Percentiles rank a stretch among this genome's conserved stretches.
These are phyloP conservation scores for Clitopilus hobsonii DNA, from an alignment of 768 basidiomycete species.

Conservation along the genomic window DNA sequence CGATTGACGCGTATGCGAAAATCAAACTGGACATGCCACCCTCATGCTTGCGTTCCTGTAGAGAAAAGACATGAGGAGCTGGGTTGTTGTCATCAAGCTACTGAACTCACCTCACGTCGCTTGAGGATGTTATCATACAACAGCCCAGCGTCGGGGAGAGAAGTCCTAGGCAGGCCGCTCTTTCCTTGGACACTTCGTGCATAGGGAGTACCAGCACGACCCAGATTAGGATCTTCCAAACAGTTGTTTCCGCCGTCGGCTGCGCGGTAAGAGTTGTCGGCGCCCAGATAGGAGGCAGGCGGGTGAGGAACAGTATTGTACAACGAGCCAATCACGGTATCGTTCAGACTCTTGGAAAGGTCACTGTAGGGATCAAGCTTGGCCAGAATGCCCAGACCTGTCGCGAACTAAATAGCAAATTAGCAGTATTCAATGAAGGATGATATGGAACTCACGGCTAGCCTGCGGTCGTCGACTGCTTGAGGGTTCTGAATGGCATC, in stretches of 20 bases:
- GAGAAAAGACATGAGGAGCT: not conserved
- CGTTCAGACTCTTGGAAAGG: constrained; percentile 16
- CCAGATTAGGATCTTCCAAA: constrained; percentile 37
- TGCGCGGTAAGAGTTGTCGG: constrained; percentile 29
- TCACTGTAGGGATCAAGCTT: constrained; percentile 14
- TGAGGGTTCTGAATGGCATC: constrained; percentile 24
- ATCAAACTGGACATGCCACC: constrained; percentile 58
- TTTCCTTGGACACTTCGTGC: constrained; percentile 47
- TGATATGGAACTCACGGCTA: constrained; percentile 14
- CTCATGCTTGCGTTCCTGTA: constrained; percentile 29
- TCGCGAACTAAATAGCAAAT: constrained; percentile 18
- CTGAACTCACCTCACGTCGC: constrained; percentile 29
- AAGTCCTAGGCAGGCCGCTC: constrained; percentile 30
- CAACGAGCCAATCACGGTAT: constrained; percentile 30
- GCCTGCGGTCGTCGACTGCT: constrained; percentile 39
- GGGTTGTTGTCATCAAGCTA: constrained; percentile 17
- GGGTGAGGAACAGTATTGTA: constrained; percentile 61
- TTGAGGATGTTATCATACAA: constrained; percentile 61
- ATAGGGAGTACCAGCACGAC: constrained; percentile 48
- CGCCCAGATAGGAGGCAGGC: constrained; percentile 31
- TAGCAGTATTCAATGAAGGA: not conserved
- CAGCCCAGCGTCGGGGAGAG: constrained; percentile 52
- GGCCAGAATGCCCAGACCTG: constrained; percentile 23
- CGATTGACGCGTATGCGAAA: constrained; percentile 63
- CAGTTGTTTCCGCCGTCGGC: constrained; percentile 52